Evolutionary conservation across 2,329 filamentous ascomycete genomes (phyloP), one percentile per base, ranked within the genome.

Genomic region (Talaromyces sp.): DNA sequence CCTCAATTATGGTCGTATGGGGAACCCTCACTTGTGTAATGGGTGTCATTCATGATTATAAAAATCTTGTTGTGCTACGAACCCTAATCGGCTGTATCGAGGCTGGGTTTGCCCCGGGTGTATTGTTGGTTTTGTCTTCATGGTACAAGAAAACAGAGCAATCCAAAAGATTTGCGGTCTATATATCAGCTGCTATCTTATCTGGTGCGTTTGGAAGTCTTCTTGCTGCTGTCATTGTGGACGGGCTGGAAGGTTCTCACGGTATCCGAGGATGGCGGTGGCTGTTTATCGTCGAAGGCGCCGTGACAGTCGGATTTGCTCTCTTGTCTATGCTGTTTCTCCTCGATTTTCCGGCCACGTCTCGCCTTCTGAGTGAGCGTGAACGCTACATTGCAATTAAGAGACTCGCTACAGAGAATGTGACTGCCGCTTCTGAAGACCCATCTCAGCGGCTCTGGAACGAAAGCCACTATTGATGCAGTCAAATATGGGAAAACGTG

Each of bases 291-390:
- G 58, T 71, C 9, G 65, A 68, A 43, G 68, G 69, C n/a, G 55
- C 66, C 32, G 57, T 59, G 1, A 68, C 69, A 1, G 59, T 67
- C 14, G 17, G 85, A 0, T 77, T 86, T 0, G 77, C 82, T 1
- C 56, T 80, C 2, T 68, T 70, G 2, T 74, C 83, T 4, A 81
- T 84, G 68, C 83, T 79, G n/a, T 43, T 56, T 6, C 9, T 56
- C 17, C 38, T 46, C 3, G 54, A 56, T 31, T 56, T 48, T 19
- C 54, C 54, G 24, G 54, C 38, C 19, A 56, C 54, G 2, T 29
- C 35, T 11, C 38, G 14, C 5, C 8, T 46, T 10, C 14, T 56
- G 12, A 48, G 35, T 3, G 54, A 56, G 5, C 24, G 54, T 6
- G 54, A 56, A 19, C 26, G 27, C 2, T 17, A 55, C 19, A 29